These are phyloP conservation scores for Fraxinus excelsior DNA, from an alignment of 257 asterid species.

Conservation along the genomic window DNA sequence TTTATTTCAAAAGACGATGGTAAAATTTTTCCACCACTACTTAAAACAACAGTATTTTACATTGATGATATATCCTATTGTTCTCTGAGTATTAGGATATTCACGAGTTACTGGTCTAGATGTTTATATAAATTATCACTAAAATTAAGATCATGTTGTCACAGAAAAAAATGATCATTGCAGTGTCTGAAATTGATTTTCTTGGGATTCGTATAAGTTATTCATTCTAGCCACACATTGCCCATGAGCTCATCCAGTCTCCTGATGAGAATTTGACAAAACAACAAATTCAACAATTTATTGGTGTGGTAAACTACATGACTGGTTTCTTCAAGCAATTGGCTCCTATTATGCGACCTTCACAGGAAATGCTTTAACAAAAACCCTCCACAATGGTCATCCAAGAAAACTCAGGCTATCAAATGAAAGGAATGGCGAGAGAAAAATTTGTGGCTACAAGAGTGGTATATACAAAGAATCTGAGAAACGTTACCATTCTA, in stretches of 20 bases:
- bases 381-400: not conserved
- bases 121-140: too few species aligned
- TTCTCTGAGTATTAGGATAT: too few species aligned
- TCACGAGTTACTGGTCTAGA: too few species aligned
- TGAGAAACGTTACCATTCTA: not conserved
- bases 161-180: not conserved
- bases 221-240: not conserved
- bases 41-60: too few species aligned
- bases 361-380: not conserved
- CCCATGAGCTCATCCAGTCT: not conserved
- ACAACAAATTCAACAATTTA: not conserved
- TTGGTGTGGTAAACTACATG: not conserved
- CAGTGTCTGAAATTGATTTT: not conserved
- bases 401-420: not conserved
- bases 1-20: not conserved
- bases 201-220: not conserved
- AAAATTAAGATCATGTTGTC: too few species aligned
- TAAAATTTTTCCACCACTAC: too few species aligned
- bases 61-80: too few species aligned
- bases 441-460: too few species aligned
- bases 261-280: not conserved
- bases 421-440: not conserved
- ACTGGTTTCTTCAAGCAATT: not conserved
- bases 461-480: too few species aligned
- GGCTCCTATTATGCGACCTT: not conserved